Evolutionary conservation across 1,284 basidiomycete species (phyloP), one percentile per base, ranked within the genome.

Genomic region (Boletus smithii): DNA sequence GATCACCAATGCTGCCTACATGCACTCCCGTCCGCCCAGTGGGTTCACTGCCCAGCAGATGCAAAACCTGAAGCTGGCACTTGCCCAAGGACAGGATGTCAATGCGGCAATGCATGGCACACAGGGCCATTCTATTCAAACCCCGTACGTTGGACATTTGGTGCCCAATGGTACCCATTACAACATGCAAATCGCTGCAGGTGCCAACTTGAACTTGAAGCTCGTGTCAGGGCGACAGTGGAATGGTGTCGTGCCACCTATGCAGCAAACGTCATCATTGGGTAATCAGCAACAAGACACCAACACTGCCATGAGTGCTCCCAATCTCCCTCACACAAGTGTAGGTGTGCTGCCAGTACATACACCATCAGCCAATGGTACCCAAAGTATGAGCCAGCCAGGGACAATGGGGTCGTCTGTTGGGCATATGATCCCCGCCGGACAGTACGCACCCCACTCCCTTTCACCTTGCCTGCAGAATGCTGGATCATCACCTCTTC

Each of bases 391-490:
- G n/a, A 62, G 68, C 56, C 68, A 73, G 43, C 61, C 63, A 22
- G 69, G 66, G 33, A 51, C 26, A 27, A 57, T 65, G 22, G 50
- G 49, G 6, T 51, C 67, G 26, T 51, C 58, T 17, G 56, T 65
- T 27, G 66, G 65, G 11, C 71, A 73, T 40, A 59, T 65, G 53
- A 69, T 68, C 51, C 51, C 69, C 13, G 70, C 71, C 17, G 70
- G 68, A 10, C 73, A 76, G 52, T 68, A 65, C 27, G 60, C 69
- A 8, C 36, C 69, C 4, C 74, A 73, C 50, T 68, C 75, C 0
- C 69, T 79, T 51, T 80, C 81, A 2, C 80, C 81, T 2, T 78
- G 76, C 50, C 57, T 77, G 37, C 76, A 75, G 51, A 77, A 79
- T 40, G 75, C 52, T 10, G 59, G 70, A 53, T 72, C 79, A 11